phyloP scores from a whole-genome alignment of 305 asterid species.

The Petunia hybrid region DNA sequence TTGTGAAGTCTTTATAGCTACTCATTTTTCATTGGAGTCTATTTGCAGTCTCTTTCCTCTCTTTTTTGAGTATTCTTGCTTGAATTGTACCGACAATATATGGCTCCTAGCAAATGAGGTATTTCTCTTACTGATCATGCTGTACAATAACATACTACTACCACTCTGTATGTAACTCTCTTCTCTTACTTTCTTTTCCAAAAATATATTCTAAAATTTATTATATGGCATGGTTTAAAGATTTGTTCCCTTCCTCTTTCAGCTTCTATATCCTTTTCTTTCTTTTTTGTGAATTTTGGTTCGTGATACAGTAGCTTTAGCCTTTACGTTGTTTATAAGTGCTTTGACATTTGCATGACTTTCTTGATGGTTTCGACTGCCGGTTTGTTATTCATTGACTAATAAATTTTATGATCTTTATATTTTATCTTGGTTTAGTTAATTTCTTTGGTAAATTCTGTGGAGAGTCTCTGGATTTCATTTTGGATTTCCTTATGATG shows the following conservation, averaged over 20 bases:
- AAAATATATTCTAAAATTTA: not conserved
- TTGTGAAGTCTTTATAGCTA: conserved; percentile 11
- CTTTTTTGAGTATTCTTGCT: not conserved
- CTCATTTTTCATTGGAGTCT: conserved; percentile 28
- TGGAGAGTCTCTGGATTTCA: too few species aligned
- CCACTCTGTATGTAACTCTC: conserved; percentile 6
- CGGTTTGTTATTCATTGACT: too few species aligned
- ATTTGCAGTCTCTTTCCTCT: conserved; percentile 4
- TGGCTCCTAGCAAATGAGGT: conserved; percentile 41
- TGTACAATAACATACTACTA: conserved; percentile 27
- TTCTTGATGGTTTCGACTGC: too few species aligned
- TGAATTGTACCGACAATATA: conserved; percentile 29
- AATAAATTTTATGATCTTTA: too few species aligned
- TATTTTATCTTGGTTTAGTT: too few species aligned
- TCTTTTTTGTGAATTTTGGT: not conserved
- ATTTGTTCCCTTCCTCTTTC: not conserved
- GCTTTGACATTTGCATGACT: too few species aligned
- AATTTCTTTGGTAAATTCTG: too few species aligned
- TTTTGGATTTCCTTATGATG: too few species aligned
- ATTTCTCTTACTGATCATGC: not conserved
- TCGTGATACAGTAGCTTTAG: not conserved
- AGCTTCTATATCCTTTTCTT: not conserved
- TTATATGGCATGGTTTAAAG: not conserved
- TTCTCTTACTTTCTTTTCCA: not conserved
- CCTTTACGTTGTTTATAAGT: not conserved